Conservation (phyloP, 371 early-diverging fungal genomes). For the Mucor velutinosus region DNA sequence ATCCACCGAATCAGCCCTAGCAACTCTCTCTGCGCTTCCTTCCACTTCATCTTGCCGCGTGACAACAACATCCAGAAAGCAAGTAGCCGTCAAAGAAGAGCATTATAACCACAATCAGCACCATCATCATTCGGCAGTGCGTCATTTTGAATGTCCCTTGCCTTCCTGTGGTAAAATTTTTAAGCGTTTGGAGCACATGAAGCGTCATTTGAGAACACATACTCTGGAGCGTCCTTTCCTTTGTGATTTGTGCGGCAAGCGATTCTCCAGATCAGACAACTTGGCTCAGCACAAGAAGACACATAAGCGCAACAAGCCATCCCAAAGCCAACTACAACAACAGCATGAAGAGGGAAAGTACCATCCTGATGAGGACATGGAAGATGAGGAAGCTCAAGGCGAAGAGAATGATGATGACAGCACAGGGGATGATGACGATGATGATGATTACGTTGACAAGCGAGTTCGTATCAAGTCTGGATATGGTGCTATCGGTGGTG, state of each 20-base stretch:
- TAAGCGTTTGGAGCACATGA: slow-evolving; percentile 87
- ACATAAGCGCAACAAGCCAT: slow-evolving; percentile 48
- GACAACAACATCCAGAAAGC: slow-evolving; percentile 9
- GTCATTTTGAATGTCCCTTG: slow-evolving; percentile 38
- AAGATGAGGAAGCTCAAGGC: background rate
- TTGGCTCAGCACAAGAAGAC: slow-evolving; percentile 66
- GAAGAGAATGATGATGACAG: background rate
- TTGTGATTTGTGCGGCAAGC: slow-evolving; percentile 75
- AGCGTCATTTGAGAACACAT: slow-evolving; percentile 88
- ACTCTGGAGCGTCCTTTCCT: slow-evolving; percentile 77
- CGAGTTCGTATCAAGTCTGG: background rate
- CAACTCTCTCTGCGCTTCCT: background rate
- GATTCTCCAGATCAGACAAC: slow-evolving; percentile 80
- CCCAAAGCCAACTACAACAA: background rate
- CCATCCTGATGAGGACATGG: background rate
- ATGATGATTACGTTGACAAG: background rate
- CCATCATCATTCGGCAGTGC: background rate
- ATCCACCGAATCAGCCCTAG: background rate
- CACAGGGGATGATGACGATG: background rate
- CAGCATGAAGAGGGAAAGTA: background rate
- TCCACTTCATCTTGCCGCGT: background rate
- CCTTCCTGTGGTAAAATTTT: slow-evolving; percentile 57
- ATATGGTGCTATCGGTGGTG: background rate
- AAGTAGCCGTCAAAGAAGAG: background rate
- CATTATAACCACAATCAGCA: background rate